These are phyloP conservation scores for Lunularia cruciata DNA, from an alignment of 225 moss, liverwort and hornwort species.

Conservation along the genomic window DNA sequence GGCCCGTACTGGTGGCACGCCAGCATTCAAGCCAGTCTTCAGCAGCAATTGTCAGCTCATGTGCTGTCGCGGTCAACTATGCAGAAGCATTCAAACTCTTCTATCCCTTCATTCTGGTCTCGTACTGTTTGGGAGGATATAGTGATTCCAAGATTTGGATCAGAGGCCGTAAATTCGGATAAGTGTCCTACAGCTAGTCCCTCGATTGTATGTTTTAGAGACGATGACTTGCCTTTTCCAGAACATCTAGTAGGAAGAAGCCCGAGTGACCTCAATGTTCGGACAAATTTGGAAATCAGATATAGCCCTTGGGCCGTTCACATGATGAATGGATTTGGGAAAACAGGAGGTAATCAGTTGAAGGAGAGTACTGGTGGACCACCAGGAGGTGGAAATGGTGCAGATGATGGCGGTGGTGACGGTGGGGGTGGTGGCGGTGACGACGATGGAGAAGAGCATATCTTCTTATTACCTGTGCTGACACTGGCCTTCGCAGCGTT, in stretches of 20 bases:
- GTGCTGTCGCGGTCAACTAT: conserved; percentile 42
- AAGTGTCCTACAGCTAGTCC: conserved; percentile 28
- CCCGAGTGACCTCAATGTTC: conserved; percentile 61
- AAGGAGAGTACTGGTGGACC: conserved; percentile 77
- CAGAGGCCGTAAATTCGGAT: conserved; percentile 11
- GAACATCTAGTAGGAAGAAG: conserved; percentile 70
- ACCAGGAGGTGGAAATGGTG: conserved; percentile 75
- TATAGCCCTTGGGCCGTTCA: conserved; percentile 79
- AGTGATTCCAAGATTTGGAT: conserved; percentile 24
- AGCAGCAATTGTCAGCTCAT: conserved; percentile 37
- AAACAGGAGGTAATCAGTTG: conserved; percentile 40
- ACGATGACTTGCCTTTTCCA: conserved; percentile 75
- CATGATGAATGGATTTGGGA: conserved; percentile 72
- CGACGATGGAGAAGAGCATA: conserved; percentile 73
- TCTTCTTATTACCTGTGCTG: conserved; percentile 67
- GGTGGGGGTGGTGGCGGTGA: conserved; percentile 71
- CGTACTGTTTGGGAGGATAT: conserved; percentile 61
- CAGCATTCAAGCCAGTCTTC: conserved; percentile 52
- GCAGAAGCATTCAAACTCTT: conserved; percentile 33
- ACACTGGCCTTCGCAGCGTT: conserved; percentile 80
- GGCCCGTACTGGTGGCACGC: conserved; percentile 67
- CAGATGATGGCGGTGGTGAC: conserved; percentile 70
- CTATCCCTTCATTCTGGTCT: conserved; percentile 52
- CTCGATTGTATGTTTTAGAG: conserved; percentile 64
- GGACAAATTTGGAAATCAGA: conserved; percentile 66